Percentiles rank a stretch among this genome's conserved stretches.
Conservation (phyloP, 192 early-diverging fungal genomes). For the Entomortierella beljakovae region DNA sequence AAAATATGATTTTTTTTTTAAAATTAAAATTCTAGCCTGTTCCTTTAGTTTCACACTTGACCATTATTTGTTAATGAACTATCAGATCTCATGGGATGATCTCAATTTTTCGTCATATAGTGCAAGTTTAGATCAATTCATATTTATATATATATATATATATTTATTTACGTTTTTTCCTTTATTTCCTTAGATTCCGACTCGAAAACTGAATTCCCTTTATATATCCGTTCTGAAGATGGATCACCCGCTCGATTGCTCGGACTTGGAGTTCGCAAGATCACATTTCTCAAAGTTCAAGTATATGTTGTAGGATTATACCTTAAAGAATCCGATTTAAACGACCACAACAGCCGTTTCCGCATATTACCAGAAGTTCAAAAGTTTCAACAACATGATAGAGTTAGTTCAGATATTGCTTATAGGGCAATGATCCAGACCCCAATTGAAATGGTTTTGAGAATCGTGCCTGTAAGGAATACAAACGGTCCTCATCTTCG, state of each 20-base stretch:
- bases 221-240: slow-evolving; percentile 50
- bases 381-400: slow-evolving; percentile 59
- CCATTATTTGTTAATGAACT: slow-evolving; percentile 5
- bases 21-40: neutral
- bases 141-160: neutral
- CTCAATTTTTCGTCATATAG: neutral
- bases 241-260: slow-evolving; percentile 59
- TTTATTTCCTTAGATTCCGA: slow-evolving; percentile 48
- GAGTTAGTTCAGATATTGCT: slow-evolving; percentile 17
- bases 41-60: too few relatives aligned
- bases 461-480: slow-evolving; percentile 55
- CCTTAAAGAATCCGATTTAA: slow-evolving; percentile 58
- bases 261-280: slow-evolving; percentile 64
- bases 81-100: neutral
- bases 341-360: slow-evolving; percentile 43
- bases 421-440: slow-evolving; percentile 24
- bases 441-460: slow-evolving; percentile 16
- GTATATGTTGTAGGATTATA: slow-evolving; percentile 68
- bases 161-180: neutral
- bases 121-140: neutral
- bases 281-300: slow-evolving; percentile 65
- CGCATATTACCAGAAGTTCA: slow-evolving; percentile 53
- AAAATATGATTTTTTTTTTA: neutral
- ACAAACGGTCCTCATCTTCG: slow-evolving; percentile 67
- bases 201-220: slow-evolving; percentile 53